phyloP scores from a whole-genome alignment of 495 filamentous ascomycete species.

The Lentithecium fluviatile region DNA sequence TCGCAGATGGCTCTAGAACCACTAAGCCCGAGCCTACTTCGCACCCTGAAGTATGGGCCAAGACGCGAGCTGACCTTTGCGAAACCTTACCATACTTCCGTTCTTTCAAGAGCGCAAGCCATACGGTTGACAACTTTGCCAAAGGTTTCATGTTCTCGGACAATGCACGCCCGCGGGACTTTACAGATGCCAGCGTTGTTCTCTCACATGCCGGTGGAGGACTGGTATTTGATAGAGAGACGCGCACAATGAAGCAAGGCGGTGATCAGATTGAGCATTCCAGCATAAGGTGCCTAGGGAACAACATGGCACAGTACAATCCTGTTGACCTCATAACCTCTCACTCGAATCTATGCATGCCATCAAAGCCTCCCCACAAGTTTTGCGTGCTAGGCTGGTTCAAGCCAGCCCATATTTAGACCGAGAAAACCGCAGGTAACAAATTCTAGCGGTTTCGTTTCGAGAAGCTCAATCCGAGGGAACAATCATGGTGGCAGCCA shows the following conservation, averaged over 20 bases:
- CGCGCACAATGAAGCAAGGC: constrained; percentile 27
- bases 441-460: constrained; percentile 61
- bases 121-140: constrained; percentile 50
- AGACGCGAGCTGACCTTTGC: constrained; percentile 61
- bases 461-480: constrained; percentile 62
- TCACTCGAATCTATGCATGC: constrained; percentile 51
- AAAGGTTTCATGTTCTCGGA: constrained; percentile 64
- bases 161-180: constrained; percentile 54
- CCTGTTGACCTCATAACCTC: constrained; percentile 49
- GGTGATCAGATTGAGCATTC: constrained; percentile 35
- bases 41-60: constrained; percentile 57
- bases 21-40: constrained; percentile 40
- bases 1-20: constrained; percentile 31
- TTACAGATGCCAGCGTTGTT: constrained; percentile 63
- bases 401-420: constrained; percentile 70
- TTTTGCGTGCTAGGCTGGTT: constrained; percentile 77
- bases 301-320: constrained; percentile 38
- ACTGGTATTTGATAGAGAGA: constrained; percentile 32
- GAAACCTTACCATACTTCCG: constrained; percentile 68
- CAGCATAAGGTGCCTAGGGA: constrained; percentile 27
- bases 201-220: constrained; percentile 51
- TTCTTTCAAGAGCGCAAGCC: constrained; percentile 59
- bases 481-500: constrained; percentile 69
- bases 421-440: constrained; percentile 53
- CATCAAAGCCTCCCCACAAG: constrained; percentile 56